phyloP scores from a whole-genome alignment of 768 basidiomycete species.

The Thelephora aurantiotincta region DNA sequence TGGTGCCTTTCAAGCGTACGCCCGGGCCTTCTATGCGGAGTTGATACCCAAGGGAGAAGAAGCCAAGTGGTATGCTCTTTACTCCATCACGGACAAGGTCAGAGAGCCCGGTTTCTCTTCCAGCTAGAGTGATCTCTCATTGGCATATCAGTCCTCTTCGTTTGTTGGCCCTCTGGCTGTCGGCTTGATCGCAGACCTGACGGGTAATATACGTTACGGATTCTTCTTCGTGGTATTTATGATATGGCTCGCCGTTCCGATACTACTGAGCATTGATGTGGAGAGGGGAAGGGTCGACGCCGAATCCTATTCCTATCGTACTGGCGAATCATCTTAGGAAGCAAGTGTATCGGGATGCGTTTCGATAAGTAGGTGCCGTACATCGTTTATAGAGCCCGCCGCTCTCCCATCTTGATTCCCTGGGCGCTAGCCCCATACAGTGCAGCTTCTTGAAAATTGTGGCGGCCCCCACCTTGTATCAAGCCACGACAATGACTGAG shows the following conservation, averaged over 20 bases:
- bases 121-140: conserved; percentile 3
- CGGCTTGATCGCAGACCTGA: conserved; percentile 74
- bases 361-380: too few species aligned
- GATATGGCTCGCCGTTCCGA: conserved; percentile 70
- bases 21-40: conserved; percentile 76
- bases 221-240: conserved; percentile 81
- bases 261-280: conserved; percentile 59
- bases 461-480: too few species aligned
- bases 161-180: conserved; percentile 88
- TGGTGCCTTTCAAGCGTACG: conserved; percentile 86
- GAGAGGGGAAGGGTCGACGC: conserved; percentile 47
- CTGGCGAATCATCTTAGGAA: neutral
- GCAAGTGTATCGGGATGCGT: neutral
- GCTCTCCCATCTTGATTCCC: too few species aligned
- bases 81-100: conserved; percentile 85
- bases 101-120: neutral
- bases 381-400: too few species aligned
- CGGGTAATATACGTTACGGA: conserved; percentile 83
- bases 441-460: too few species aligned
- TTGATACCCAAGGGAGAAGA: conserved; percentile 81
- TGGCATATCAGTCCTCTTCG: conserved; percentile 53
- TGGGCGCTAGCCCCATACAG: too few species aligned
- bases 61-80: conserved; percentile 76
- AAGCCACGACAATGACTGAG: too few species aligned
- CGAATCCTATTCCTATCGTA: conserved; percentile 14